Evolutionary conservation across 1,139 yeast genomes (phyloP).

Genomic region (Pneumocystis sp.): DNA sequence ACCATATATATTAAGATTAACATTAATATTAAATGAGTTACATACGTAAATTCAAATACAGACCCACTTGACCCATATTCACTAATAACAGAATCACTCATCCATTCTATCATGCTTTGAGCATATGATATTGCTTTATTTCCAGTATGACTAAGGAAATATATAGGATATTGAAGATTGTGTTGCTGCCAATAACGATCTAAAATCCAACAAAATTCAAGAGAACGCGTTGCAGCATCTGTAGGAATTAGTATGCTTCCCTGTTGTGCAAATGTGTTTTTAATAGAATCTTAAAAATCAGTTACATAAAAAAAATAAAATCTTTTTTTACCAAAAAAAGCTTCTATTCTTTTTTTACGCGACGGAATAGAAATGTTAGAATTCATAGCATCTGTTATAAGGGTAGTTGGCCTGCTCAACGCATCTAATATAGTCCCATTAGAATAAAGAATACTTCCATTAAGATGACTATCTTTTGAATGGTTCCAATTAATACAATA

Average conservation of each 20-base stretch:
- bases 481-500: constrained; percentile 96
- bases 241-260: constrained; percentile 79
- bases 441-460: constrained; percentile 55
- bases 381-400: constrained; percentile 61
- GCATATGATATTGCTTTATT: constrained; percentile 70
- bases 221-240: constrained; percentile 64
- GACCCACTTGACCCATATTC: constrained; percentile 65
- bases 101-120: constrained; percentile 86
- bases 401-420: constrained; percentile 64
- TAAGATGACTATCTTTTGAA: constrained; percentile 69
- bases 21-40: neutral
- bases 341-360: constrained; percentile 48
- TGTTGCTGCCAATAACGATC: constrained; percentile 41
- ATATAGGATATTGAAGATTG: constrained; percentile 42
- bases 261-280: constrained; percentile 47
- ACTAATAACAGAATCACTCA: constrained; percentile 64
- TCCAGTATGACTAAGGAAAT: constrained; percentile 64
- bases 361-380: constrained; percentile 20
- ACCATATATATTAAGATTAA: neutral
- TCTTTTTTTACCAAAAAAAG: constrained; percentile 33
- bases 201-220: constrained; percentile 60
- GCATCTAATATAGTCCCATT: constrained; percentile 45
- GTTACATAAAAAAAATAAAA: constrained; percentile 22
- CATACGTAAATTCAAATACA: constrained; percentile 40
- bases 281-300: constrained; percentile 25